Base-by-base conservation (phyloP, 495 filamentous ascomycete genomes). In the Trichoderma orchidacearum region DNA sequence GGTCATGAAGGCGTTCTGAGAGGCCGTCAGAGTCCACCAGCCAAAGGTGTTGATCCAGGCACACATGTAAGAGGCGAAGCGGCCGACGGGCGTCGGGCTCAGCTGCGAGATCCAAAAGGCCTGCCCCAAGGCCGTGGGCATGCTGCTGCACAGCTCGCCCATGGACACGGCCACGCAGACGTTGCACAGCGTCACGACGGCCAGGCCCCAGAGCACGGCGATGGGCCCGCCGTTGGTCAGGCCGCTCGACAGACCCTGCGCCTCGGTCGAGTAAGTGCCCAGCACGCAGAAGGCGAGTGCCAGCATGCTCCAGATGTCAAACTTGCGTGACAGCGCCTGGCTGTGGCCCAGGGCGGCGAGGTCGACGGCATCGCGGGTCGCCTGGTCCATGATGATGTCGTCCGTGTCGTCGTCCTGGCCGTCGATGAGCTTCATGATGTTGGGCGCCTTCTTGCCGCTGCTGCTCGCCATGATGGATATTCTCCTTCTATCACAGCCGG, bases 31-130 rank as follows among this genome's bases (percentile, higher is more conserved):
- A 5, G 73, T 74, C 73, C 73, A 75, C 73, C 73, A 75, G 5
- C 73, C 72, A 56, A 74, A 75, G 9, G 69, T 72, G 58, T 75
- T 74, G 59, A 75, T 73, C 73, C 73, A 74, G 0, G 73, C 73
- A 58, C 70, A 73, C 63, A 74, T 71, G 58, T 75, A 75, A 3
- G 70, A 73, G 8, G 63, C 55, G 18, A 73, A 75, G 0, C 72
- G 67, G 0, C 70, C 73, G 11, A 53, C 58, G 0, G 58, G 65
- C 3, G 64, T 65, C 18, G 68, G 60, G 67, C 68, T 71, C 7
- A 75, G 63, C n/a, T 72, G 67, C 41, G 64, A 66, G 15, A 72
- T 64, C 72, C 72, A 74, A 32, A 74, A 76, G 0, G 72, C 72
- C 55, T 75, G 73, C 3, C 73, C 73, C 13, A 74, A 57, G 0